phyloP scores from a whole-genome alignment of 306 rosid species.

The Fagus crenata region DNA sequence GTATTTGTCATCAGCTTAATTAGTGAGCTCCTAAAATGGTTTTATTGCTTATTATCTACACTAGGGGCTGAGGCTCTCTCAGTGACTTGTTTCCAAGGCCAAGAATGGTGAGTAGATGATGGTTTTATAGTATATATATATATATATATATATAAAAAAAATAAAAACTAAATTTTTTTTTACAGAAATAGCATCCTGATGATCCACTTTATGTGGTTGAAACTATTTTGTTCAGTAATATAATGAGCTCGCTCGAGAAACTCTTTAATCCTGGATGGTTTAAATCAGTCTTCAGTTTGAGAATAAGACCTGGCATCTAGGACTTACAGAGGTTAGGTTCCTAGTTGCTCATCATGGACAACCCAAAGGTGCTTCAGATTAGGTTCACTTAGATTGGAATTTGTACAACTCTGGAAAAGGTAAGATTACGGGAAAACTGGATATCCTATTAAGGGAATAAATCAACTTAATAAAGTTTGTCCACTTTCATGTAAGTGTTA shows the following conservation, averaged over 20 bases:
- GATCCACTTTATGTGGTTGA: not conserved
- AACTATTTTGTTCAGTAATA: not conserved
- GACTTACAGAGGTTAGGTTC: not conserved
- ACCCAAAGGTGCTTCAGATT: not conserved
- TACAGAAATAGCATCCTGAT: not conserved
- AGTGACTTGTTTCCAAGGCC: not conserved
- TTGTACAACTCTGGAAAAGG: no score
- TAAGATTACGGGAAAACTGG: not conserved
- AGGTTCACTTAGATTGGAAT: not conserved
- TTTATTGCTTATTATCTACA: not conserved
- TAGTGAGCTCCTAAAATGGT: not conserved
- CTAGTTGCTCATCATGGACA: not conserved
- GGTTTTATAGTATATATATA: not conserved
- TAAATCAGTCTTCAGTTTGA: conserved; percentile 5
- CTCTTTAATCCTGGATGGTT: conserved; percentile 9
- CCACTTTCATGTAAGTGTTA: not conserved
- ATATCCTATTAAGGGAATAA: not conserved
- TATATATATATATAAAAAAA: not conserved
- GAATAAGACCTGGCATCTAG: not conserved
- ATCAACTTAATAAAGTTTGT: not conserved
- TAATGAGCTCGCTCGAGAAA: not conserved
- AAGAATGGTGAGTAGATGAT: not conserved
- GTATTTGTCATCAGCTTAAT: not conserved
- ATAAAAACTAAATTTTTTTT: not conserved
- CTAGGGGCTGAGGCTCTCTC: not conserved